Conservation (phyloP, 192 early-diverging fungal species). For the Oehlia diaphana region DNA sequence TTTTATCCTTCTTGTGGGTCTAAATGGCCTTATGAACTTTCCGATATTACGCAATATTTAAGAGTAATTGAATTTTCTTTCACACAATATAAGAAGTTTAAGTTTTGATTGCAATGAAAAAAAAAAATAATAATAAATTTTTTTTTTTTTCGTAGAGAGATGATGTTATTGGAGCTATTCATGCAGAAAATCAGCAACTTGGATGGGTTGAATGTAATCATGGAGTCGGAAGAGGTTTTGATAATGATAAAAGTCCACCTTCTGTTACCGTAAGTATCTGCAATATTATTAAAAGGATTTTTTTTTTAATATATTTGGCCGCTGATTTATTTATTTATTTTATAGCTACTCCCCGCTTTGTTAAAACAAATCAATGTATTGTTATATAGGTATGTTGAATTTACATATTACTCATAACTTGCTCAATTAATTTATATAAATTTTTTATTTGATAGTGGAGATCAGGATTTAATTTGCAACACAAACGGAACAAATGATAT, state of each 20-base stretch:
- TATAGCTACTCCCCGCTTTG: constrained; percentile 63
- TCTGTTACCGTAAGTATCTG: constrained; percentile 53
- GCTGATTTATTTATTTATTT: not conserved
- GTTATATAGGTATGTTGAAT: constrained; percentile 58
- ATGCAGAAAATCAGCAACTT: constrained; percentile 41
- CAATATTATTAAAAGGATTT: not conserved
- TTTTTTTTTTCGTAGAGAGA: constrained; percentile 36
- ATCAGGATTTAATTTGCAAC: constrained; percentile 83
- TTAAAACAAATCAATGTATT: constrained; percentile 55
- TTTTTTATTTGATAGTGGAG: constrained; percentile 54
- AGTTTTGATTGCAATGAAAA: too few species aligned
- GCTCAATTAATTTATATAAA: not conserved
- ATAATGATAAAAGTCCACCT: constrained; percentile 53
- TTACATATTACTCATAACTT: not conserved
- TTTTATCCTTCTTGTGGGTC: constrained; percentile 49
- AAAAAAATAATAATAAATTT: not conserved
- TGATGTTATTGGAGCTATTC: constrained; percentile 56
- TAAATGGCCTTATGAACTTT: constrained; percentile 56
- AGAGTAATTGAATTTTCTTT: constrained; percentile 40
- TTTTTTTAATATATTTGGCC: not conserved
- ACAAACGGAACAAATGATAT: constrained; percentile 66
- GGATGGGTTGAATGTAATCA: constrained; percentile 69
- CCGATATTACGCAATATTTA: constrained; percentile 46
- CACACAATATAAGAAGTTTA: not conserved
- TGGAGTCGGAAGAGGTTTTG: constrained; percentile 45